phyloP scores from a whole-genome alignment of 768 basidiomycete genomes.

The Sistotremastrum niveocremeum region DNA sequence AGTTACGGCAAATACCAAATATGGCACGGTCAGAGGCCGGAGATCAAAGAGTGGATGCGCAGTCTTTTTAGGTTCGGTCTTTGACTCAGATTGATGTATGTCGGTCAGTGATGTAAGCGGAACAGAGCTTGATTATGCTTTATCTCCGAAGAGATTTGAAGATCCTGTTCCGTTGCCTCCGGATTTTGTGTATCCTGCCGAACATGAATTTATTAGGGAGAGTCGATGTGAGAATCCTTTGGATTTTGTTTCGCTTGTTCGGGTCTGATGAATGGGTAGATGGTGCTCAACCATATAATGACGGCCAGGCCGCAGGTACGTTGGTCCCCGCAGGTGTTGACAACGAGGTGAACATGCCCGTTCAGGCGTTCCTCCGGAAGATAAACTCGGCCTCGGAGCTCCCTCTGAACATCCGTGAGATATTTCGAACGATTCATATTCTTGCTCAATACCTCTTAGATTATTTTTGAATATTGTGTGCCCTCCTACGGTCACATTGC shows the following conservation, averaged over 20 bases:
- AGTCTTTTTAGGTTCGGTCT: slow-evolving; percentile 46
- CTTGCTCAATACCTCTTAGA: too few relatives aligned
- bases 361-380: slow-evolving; percentile 34
- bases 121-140: slow-evolving; percentile 69
- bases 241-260: background rate
- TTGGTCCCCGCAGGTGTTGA: too few relatives aligned
- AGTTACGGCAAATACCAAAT: slow-evolving; percentile 33
- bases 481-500: slow-evolving; percentile 33
- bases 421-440: background rate
- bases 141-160: slow-evolving; percentile 50
- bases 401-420: slow-evolving; percentile 61
- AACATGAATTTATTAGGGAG: slow-evolving; percentile 49
- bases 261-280: slow-evolving; percentile 23
- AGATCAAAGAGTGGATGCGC: slow-evolving; percentile 46
- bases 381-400: slow-evolving; percentile 52
- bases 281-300: slow-evolving; percentile 45
- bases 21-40: slow-evolving; percentile 44
- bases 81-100: background rate
- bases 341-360: too few relatives aligned
- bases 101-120: too few relatives aligned
- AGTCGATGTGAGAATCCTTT: slow-evolving; percentile 28
- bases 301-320: slow-evolving; percentile 47
- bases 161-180: slow-evolving; percentile 46
- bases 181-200: slow-evolving; percentile 35
- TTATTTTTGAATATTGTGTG: slow-evolving; percentile 54